These are phyloP conservation scores for Trypanosoma melophagium DNA, from an alignment of 208 protist genomes.

Conservation along the genomic window DNA sequence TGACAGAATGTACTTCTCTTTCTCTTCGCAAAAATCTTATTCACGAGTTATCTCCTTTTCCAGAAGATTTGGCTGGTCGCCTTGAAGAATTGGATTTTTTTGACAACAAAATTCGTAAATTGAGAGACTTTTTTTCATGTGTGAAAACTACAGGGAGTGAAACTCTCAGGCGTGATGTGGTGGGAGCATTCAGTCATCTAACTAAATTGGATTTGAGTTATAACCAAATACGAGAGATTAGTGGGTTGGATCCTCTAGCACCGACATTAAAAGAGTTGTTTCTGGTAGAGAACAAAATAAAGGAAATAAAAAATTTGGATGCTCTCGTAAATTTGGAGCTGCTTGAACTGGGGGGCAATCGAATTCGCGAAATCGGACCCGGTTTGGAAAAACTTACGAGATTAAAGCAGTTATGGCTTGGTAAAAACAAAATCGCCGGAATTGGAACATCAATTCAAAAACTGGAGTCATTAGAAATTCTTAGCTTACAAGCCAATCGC, in stretches of 20 bases:
- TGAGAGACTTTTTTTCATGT: constrained; percentile 74
- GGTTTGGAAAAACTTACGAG: constrained; percentile 64
- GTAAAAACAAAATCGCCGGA: constrained; percentile 90
- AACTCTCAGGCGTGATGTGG: constrained; percentile 26
- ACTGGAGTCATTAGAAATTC: constrained; percentile 50
- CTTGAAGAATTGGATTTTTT: constrained; percentile 88
- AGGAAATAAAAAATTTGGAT: constrained; percentile 81
- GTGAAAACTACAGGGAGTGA: constrained; percentile 28
- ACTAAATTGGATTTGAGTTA: constrained; percentile 89
- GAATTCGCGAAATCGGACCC: constrained; percentile 74
- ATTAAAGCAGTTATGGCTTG: constrained; percentile 85
- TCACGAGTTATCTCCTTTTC: constrained; percentile 75
- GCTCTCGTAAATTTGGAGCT: constrained; percentile 75
- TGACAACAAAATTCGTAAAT: constrained; percentile 89
- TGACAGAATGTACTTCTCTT: constrained; percentile 63
- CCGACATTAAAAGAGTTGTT: constrained; percentile 85
- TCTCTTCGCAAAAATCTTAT: constrained; percentile 90
- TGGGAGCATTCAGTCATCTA: constrained; percentile 50
- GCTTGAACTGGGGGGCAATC: constrained; percentile 89
- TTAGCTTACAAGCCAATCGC: constrained; percentile 90
- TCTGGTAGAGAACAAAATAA: constrained; percentile 92
- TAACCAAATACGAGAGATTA: constrained; percentile 84
- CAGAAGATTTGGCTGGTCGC: constrained; percentile 52
- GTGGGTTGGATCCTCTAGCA: constrained; percentile 64
- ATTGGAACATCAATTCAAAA: constrained; percentile 63